Conservation (phyloP, 148 eudicot species). For the Salicornia ramosissima region DNA sequence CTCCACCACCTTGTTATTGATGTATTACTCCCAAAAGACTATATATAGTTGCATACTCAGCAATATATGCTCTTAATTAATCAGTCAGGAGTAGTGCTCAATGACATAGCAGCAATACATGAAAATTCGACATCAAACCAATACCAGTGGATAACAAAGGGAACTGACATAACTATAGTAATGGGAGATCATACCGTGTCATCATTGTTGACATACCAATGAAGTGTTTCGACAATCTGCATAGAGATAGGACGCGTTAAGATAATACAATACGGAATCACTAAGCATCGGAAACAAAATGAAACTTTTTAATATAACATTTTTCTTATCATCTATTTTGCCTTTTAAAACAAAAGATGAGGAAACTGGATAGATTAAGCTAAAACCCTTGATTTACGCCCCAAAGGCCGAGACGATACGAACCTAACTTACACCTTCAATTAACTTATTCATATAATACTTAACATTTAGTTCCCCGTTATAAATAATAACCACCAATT, state of each 20-base stretch:
- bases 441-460: no score
- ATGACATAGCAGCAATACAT: background rate
- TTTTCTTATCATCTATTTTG: background rate
- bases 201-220: conserved; percentile 59
- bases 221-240: conserved; percentile 81
- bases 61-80: background rate
- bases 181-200: conserved; percentile 59
- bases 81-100: background rate
- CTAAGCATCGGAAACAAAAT: background rate
- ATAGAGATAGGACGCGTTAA: conserved; percentile 10
- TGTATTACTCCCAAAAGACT: no score
- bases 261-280: background rate
- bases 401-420: no score
- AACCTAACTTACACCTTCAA: no score
- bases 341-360: no score
- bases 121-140: background rate
- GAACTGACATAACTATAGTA: background rate
- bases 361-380: no score
- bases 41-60: background rate
- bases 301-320: no score
- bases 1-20: no score
- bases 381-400: no score
- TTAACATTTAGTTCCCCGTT: no score
- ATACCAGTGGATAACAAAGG: background rate
- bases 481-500: no score